A percentile compares a stretch with the other conserved stretches of the same genome.
Evolutionary conservation across 257 asterid genomes (phyloP).

Genomic region (Verbascum thapsus): DNA sequence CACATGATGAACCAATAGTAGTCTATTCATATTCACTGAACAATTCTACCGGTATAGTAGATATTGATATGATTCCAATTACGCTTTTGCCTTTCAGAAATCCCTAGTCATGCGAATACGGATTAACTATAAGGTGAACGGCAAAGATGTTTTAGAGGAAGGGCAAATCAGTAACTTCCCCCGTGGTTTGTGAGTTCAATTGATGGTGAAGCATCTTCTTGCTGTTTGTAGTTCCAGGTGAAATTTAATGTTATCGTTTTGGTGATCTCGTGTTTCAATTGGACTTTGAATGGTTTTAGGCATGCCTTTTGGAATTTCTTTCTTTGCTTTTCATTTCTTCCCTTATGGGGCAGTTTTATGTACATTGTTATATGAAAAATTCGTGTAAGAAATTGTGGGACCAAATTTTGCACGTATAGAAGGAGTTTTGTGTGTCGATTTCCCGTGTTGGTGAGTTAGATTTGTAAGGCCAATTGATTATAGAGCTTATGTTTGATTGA

Average conservation of each 20-base stretch:
- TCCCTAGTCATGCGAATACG: constrained; percentile 87
- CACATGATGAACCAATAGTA: no score
- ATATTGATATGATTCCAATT: no score
- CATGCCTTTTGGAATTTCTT: constrained; percentile 24
- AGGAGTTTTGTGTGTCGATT: no score
- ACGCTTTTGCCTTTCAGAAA: constrained; percentile 56
- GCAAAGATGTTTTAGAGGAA: constrained; percentile 83
- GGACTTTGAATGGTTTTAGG: constrained; percentile 25
- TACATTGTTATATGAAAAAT: constrained; percentile 45
- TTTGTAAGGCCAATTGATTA: constrained; percentile 21
- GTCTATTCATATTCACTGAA: no score
- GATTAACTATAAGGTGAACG: constrained; percentile 70
- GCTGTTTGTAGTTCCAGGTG: constrained; percentile 36
- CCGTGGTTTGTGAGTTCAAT: constrained; percentile 51
- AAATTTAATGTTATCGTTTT: constrained; percentile 27
- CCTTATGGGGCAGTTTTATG: constrained; percentile 41
- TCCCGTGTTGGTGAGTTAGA: constrained; percentile 27
- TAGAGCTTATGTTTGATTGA: no score
- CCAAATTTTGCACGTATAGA: constrained; percentile 42
- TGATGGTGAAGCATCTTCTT: constrained; percentile 30
- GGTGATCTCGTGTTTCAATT: constrained; percentile 32
- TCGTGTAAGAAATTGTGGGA: constrained; percentile 34
- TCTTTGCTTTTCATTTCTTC: constrained; percentile 30
- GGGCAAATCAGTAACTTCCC: constrained; percentile 94
- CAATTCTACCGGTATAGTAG: no score